Percentiles rank a stretch among this genome's conserved stretches.
These are phyloP conservation scores for Xerocomellus amylosporus DNA, from an alignment of 768 basidiomycete species.

Conservation along the genomic window DNA sequence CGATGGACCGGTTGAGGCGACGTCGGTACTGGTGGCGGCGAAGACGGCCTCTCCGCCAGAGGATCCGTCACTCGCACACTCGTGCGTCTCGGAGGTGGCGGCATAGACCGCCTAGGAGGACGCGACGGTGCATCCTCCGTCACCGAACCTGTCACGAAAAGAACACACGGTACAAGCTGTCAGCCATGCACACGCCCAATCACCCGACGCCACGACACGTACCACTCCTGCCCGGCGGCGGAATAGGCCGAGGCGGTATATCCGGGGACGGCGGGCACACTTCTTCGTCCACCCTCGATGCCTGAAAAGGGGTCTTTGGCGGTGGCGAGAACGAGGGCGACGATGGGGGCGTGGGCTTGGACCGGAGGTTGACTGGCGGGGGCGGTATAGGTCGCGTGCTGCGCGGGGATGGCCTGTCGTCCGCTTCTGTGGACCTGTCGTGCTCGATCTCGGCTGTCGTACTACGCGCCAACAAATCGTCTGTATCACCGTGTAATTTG, in stretches of 20 bases:
- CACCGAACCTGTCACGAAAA: slow-evolving; percentile 8
- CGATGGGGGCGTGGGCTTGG: slow-evolving; percentile 18
- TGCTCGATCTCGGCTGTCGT: slow-evolving; percentile 2
- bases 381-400: slow-evolving; percentile 32
- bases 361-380: slow-evolving; percentile 30
- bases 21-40: slow-evolving; percentile 20
- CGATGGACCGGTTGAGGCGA: slow-evolving; percentile 15
- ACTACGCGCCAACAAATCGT: not conserved
- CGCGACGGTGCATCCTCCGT: slow-evolving; percentile 10
- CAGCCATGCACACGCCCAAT: not conserved
- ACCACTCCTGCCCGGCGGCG: slow-evolving; percentile 32
- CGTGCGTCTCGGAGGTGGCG: slow-evolving; percentile 24
- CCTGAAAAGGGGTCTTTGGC: slow-evolving; percentile 5
- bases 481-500: not conserved
- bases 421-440: slow-evolving; percentile 12
- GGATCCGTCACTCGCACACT: slow-evolving; percentile 17
- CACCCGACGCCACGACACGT: not conserved
- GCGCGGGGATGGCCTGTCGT: slow-evolving; percentile 31
- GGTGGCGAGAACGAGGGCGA: slow-evolving; percentile 20
- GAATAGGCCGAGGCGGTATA: slow-evolving; percentile 29
- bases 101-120: slow-evolving; percentile 19
- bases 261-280: slow-evolving; percentile 30
- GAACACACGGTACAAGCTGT: not conserved
- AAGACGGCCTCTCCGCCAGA: slow-evolving; percentile 7
- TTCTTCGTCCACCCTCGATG: slow-evolving; percentile 19